A percentile compares a stretch with the other conserved stretches of the same genome.
Evolutionary conservation across 179 eudicot genomes (phyloP).

Genomic region (Heliamphora pulchella): DNA sequence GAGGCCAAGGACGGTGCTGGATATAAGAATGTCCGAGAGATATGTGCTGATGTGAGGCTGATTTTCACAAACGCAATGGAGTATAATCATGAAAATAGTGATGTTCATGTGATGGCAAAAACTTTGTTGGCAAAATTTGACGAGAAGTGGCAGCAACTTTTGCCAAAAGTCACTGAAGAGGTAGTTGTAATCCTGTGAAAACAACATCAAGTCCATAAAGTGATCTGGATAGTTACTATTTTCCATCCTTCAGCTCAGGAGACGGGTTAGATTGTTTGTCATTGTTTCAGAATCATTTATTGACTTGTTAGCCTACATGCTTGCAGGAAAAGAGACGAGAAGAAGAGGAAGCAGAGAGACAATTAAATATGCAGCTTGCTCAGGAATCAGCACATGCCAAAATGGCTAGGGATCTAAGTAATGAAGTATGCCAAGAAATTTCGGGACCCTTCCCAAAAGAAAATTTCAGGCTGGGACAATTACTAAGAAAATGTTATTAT

Average conservation of each 20-base stretch:
- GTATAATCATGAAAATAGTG: conserved; percentile 72
- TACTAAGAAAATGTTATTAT: too few relatives aligned
- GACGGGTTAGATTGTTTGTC: background rate
- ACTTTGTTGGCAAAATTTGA: conserved; percentile 73
- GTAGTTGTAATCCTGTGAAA: conserved; percentile 22
- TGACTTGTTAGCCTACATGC: conserved; percentile 6
- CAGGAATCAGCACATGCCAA: conserved; percentile 78
- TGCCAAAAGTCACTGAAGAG: conserved; percentile 89
- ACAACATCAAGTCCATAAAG: background rate
- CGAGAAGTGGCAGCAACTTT: conserved; percentile 80
- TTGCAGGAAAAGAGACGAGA: conserved; percentile 68
- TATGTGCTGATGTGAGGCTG: conserved; percentile 77
- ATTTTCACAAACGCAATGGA: conserved; percentile 89
- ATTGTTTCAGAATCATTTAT: background rate
- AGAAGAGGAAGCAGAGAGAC: conserved; percentile 70
- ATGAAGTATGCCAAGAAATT: conserved; percentile 39
- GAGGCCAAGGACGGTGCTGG: conserved; percentile 73
- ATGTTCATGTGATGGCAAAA: conserved; percentile 84
- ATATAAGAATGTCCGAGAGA: conserved; percentile 80
- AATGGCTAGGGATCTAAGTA: conserved; percentile 58
- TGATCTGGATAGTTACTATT: background rate
- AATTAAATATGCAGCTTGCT: conserved; percentile 52
- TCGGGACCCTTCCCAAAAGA: too few relatives aligned
- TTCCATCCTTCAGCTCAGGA: background rate
- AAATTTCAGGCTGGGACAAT: too few relatives aligned